Evolutionary conservation across 345 rosid species (phyloP).

Genomic region (Brassica napus): DNA sequence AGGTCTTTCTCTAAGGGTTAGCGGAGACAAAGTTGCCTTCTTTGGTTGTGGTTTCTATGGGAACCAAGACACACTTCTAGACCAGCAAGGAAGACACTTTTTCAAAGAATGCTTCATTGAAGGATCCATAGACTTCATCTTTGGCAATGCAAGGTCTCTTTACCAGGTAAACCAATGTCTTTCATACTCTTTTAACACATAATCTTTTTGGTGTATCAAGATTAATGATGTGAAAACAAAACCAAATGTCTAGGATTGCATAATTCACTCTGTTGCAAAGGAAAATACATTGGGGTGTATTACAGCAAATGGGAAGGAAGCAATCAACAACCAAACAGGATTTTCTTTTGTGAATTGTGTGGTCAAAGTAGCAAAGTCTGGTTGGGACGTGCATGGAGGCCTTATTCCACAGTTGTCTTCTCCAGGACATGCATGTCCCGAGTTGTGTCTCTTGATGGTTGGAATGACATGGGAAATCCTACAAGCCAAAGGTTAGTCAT

Average conservation of each 20-base stretch:
- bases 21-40: not conserved
- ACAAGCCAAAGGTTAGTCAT: too few species aligned
- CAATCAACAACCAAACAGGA: not conserved
- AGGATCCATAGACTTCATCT: not conserved
- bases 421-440: too few species aligned
- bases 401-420: not conserved
- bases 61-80: not conserved
- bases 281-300: not conserved
- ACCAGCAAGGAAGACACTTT: not conserved
- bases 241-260: not conserved
- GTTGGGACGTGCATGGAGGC: not conserved
- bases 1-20: not conserved
- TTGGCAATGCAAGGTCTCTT: not conserved
- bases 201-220: too few species aligned
- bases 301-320: not conserved
- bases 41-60: not conserved
- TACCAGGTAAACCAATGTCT: not conserved
- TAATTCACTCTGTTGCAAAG: not conserved
- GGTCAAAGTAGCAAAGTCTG: not conserved
- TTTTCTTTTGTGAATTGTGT: not conserved
- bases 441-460: too few species aligned
- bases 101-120: not conserved
- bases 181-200: not conserved
- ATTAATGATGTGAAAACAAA: not conserved
- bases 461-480: too few species aligned